Conservation (phyloP, 2,329 filamentous ascomycete genomes). For the Didymella keratinophila region DNA sequence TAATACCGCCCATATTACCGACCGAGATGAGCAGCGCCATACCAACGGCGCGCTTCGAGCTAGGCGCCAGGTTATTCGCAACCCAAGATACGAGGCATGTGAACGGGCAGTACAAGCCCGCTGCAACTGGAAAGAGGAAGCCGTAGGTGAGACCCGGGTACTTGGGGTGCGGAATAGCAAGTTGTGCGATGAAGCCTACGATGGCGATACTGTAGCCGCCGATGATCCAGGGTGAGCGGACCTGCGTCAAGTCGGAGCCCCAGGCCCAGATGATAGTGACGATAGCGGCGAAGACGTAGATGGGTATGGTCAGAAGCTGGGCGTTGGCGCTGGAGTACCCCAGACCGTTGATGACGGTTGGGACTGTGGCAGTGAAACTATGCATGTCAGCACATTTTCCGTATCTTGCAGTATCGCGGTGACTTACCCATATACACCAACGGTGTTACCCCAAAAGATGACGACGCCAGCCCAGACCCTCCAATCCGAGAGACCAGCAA, state of each 20-base stretch:
- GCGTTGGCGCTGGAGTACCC: conserved; percentile 53
- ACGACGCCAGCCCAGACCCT: conserved; percentile 45
- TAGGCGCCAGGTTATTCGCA: conserved; percentile 45
- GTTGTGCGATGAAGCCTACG: conserved; percentile 64
- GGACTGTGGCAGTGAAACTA: conserved; percentile 52
- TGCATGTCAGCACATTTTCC: neutral
- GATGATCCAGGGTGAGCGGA: conserved; percentile 64
- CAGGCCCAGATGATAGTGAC: conserved; percentile 55
- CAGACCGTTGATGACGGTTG: conserved; percentile 53
- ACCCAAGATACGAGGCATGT: conserved; percentile 49
- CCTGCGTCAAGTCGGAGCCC: conserved; percentile 59
- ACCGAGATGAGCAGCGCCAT: conserved; percentile 59
- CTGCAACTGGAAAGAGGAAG: conserved; percentile 51
- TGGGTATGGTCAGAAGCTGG: conserved; percentile 54
- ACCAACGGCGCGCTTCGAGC: conserved; percentile 54
- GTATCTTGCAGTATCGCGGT: too few species aligned
- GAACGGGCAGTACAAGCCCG: conserved; percentile 48
- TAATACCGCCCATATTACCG: conserved; percentile 57
- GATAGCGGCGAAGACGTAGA: conserved; percentile 54
- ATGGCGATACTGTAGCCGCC: conserved; percentile 59
- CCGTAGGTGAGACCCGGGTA: conserved; percentile 58
- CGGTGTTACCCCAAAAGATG: conserved; percentile 52
- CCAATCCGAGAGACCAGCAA: conserved; percentile 56
- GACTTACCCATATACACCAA: conserved; percentile 47
- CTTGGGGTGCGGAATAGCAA: conserved; percentile 52